Evolutionary conservation across 73 alveolate species (phyloP), one percentile per base, ranked within the genome.

Genomic region (Paramecium pentaurelia): DNA sequence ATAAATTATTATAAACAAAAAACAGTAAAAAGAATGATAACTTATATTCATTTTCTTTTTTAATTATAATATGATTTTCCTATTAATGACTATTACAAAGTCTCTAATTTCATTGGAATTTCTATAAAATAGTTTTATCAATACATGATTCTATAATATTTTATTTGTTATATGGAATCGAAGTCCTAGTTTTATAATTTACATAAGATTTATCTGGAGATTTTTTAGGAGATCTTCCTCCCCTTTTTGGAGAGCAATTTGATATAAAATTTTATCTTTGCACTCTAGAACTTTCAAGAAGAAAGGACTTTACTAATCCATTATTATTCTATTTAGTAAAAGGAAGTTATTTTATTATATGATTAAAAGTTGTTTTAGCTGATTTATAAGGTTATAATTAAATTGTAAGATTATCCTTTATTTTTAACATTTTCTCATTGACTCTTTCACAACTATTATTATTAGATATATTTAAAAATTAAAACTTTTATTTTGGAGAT

Each of bases 321-420:
- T 34, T 45, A 47, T 36, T 80, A 22, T 54, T 54, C 1, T 18
- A 18, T 54, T 54, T 18, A n/a, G 14, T 8, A n/a, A 54, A 2
- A 16, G 47, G 44, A 7, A 30, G 4, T 8, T 34, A 45, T 45
- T 47, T 22, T 22, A 80, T 8, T 12, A 73, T 14, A 34, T 73
- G 18, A 73, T 34, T 40, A 6, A 73, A 73, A 9, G 58, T 11
- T 20, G 49, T n/a, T 80, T 42, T 80, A 7, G 71, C 75, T 80
- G 91, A 49, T 80, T 80, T 80, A 27, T 80, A 80, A 0, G 91
- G 91, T 49, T 80, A 80, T 80, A 80, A 49, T 47, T 80, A 28
- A 20, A 80, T 80, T 4, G 91, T 58, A 6, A 80, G 30, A 11
- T 10, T 44, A 30, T 25, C 37, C 27, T 28, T 14, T 6, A 45